Percentiles rank a stretch among this genome's conserved stretches.
These are phyloP conservation scores for Baorangia bicolor DNA, from an alignment of 768 basidiomycete species.

Conservation along the genomic window DNA sequence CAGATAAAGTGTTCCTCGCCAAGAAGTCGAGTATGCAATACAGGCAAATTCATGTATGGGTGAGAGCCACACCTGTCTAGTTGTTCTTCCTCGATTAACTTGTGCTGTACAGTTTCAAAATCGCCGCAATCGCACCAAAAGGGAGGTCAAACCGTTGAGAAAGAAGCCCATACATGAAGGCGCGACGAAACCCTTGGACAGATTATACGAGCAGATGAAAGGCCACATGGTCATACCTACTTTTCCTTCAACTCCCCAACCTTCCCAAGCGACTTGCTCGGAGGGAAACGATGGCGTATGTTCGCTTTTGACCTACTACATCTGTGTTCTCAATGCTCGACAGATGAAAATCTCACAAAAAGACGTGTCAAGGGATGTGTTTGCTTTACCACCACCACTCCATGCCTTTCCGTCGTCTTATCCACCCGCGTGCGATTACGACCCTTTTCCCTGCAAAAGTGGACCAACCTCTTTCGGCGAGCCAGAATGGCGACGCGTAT, in stretches of 20 bases:
- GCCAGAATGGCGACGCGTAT: conserved; percentile 6
- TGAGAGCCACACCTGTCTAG: background rate
- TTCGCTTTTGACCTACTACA: no score
- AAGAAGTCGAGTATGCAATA: conserved; percentile 9
- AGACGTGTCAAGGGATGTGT: background rate
- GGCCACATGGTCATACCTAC: background rate
- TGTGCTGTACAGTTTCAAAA: conserved; percentile 11
- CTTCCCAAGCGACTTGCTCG: rapidly evolving
- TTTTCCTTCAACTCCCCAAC: background rate
- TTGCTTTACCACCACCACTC: conserved; percentile 1
- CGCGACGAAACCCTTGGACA: background rate
- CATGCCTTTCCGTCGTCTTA: conserved; percentile 19
- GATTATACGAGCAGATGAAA: background rate
- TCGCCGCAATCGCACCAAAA: conserved; percentile 10
- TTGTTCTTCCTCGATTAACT: background rate
- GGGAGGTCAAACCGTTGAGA: background rate
- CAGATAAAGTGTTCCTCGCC: conserved; percentile 13
- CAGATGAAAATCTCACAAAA: background rate
- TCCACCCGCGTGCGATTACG: conserved; percentile 13
- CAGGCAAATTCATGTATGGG: conserved; percentile 20
- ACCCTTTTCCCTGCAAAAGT: conserved; percentile 20
- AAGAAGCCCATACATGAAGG: background rate
- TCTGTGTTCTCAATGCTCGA: background rate
- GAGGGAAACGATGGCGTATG: no score
- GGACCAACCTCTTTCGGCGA: background rate